Evolutionary conservation across 1,139 yeast genomes (phyloP), one percentile per base, ranked within the genome.

Genomic region (Hyphopichia buzzinii): DNA sequence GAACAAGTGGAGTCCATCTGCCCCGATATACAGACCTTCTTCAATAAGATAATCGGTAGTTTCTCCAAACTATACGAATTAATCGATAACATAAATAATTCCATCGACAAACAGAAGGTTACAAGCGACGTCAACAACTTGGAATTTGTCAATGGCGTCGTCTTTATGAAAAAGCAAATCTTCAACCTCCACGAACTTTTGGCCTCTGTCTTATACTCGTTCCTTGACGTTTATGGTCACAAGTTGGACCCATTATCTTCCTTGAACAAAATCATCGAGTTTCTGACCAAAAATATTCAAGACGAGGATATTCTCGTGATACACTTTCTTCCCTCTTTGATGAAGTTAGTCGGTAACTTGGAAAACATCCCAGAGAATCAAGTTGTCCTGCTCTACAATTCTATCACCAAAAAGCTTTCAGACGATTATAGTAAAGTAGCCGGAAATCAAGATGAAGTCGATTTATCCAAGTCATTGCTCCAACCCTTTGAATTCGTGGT

Each of bases 161-260:
- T 68, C 33, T 79, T 75, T 48, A 75, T 84, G 49, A 77, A 87
- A 41, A 76, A 76, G 35, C 80, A 79, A 46, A 62, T 86, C 24
- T 72, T 79, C 40, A 67, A 66, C 34, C 82, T 81, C 48, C 95
- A 89, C 54, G 96, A 87, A 48, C 54, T 73, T 3, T 60, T 90
- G 41, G 84, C 92, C 29, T 84, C 81, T 52, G 64, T 88, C 3
- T 60, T 84, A 22, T 78, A 56, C 50, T 78, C 83, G 10, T 56
- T 74, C 36, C 57, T 72, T 8, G 67, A 68, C 11, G 60, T 62
- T 19, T 67, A 70, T 29, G 11, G n/a, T 5, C 48, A 64, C 3
- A 44, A 62, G 5, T 59, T 55, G 30, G 70, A 66, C 13, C 50
- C 64, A 1, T 37, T 56, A 8, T 45, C 47, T 3, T 62, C 65